These are phyloP conservation scores for Pythium sp. DNA, from an alignment of 352 stramenopile genomes.

Conservation along the genomic window DNA sequence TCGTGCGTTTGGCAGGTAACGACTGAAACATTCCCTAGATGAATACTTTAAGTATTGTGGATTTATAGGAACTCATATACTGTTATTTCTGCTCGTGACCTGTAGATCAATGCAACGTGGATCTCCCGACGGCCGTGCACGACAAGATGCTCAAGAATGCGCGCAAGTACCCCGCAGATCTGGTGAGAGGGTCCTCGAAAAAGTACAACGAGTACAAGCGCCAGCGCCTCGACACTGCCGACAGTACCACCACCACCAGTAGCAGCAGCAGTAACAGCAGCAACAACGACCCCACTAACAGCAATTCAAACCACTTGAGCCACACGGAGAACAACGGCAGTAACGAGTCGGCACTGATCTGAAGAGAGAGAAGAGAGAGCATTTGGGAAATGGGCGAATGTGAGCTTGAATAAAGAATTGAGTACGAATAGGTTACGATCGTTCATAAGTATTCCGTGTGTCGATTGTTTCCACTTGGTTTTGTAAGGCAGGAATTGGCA, in stretches of 20 bases:
- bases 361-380: neutral
- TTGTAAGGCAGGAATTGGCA: no score
- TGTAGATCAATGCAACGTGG: slow-evolving; percentile 84
- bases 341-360: slow-evolving; percentile 11
- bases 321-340: neutral
- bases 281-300: neutral
- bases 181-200: slow-evolving; percentile 60
- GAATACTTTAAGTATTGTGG: neutral
- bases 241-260: neutral
- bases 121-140: slow-evolving; percentile 84
- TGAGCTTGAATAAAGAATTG: neutral
- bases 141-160: slow-evolving; percentile 93
- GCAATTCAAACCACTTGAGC: neutral
- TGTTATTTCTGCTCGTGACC: neutral
- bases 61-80: neutral
- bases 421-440: no score
- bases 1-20: slow-evolving; percentile 89
- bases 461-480: no score
- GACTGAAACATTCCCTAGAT: neutral
- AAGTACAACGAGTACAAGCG: slow-evolving; percentile 85
- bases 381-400: neutral
- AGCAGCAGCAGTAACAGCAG: neutral
- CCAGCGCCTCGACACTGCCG: slow-evolving; percentile 33
- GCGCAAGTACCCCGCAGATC: slow-evolving; percentile 75
- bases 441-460: no score